Percentiles rank a stretch among this genome's conserved stretches.
phyloP scores from a whole-genome alignment of 768 basidiomycete species.

The Termitomyces sp. region DNA sequence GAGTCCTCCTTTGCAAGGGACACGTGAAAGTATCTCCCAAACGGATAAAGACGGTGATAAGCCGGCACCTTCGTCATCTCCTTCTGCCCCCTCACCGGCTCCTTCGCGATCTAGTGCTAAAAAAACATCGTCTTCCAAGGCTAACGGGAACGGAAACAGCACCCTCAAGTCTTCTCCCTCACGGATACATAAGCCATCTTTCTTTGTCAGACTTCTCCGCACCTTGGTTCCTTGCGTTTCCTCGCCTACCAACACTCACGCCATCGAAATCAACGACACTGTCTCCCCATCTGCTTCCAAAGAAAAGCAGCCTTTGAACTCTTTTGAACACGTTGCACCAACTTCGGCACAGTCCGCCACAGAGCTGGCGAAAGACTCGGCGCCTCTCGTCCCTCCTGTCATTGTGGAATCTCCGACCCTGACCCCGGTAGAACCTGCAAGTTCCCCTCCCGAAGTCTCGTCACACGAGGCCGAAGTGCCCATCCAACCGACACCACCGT shows the following conservation, averaged over 20 bases:
- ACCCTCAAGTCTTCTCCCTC: conserved; percentile 10
- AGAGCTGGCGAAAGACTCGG: neutral
- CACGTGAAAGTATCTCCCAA: conserved; percentile 11
- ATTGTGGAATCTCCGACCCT: conserved; percentile 3
- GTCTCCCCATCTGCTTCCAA: conserved; percentile 17
- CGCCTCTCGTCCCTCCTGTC: conserved; percentile 4
- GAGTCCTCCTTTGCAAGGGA: neutral
- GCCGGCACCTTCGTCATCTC: conserved; percentile 7
- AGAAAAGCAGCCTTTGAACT: conserved; percentile 20
- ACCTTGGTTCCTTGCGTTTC: conserved; percentile 63
- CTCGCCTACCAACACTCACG: conserved; percentile 41
- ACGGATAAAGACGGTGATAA: conserved; percentile 16
- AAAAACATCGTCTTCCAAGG: conserved; percentile 11
- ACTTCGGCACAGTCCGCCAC: neutral
- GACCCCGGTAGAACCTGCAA: conserved; percentile 6
- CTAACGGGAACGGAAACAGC: conserved; percentile 14
- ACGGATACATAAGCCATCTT: conserved; percentile 37
- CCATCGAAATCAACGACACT: conserved; percentile 32
- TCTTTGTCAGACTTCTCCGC: conserved; percentile 54
- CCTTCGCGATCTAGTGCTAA: conserved; percentile 6
- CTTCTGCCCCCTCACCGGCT: conserved; percentile 8
- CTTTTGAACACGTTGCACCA: conserved; percentile 6
- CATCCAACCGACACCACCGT: conserved; percentile 28
- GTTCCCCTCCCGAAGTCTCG: neutral
- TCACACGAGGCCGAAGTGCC: conserved; percentile 23